A percentile compares a stretch with the other conserved stretches of the same genome.
Evolutionary conservation across 2,329 filamentous ascomycete genomes (phyloP).

Genomic region (Neurospora sp.): DNA sequence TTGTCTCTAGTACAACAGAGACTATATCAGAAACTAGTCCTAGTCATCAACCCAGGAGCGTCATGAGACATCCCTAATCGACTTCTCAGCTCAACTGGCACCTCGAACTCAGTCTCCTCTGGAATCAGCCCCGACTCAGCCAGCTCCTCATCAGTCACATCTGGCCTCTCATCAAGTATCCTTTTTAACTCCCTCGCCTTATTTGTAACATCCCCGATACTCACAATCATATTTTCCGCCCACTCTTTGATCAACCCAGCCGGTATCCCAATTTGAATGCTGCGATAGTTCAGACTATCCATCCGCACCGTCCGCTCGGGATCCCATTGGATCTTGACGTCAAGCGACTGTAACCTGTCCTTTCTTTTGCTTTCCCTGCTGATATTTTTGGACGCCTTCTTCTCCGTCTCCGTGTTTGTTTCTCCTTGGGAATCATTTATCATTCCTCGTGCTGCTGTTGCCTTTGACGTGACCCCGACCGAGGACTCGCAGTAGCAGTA

Average conservation of each 20-base stretch:
- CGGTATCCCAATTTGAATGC: conserved; percentile 53
- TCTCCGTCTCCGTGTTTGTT: not conserved
- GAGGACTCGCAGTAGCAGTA: not conserved
- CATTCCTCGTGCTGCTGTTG: conserved; percentile 5
- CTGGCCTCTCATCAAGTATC: conserved; percentile 30
- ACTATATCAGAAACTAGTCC: not conserved
- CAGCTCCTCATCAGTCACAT: conserved; percentile 26
- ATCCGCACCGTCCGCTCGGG: conserved; percentile 43
- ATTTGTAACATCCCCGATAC: conserved; percentile 49
- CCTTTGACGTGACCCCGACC: not conserved
- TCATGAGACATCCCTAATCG: not conserved
- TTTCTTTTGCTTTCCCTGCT: conserved; percentile 11
- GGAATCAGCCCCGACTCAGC: conserved; percentile 30
- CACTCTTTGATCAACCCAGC: conserved; percentile 33
- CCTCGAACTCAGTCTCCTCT: conserved; percentile 31
- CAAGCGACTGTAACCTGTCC: conserved; percentile 10
- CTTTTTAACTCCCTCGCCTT: conserved; percentile 37
- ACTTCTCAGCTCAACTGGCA: conserved; percentile 14
- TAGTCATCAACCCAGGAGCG: not conserved
- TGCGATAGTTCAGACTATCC: conserved; percentile 37
- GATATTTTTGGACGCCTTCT: not conserved
- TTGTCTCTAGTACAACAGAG: not conserved
- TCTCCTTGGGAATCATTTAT: not conserved
- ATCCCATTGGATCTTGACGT: conserved; percentile 54
- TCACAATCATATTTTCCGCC: conserved; percentile 40